phyloP scores from a whole-genome alignment of 2,329 filamentous ascomycete species.

The Elsinoe necatrix region DNA sequence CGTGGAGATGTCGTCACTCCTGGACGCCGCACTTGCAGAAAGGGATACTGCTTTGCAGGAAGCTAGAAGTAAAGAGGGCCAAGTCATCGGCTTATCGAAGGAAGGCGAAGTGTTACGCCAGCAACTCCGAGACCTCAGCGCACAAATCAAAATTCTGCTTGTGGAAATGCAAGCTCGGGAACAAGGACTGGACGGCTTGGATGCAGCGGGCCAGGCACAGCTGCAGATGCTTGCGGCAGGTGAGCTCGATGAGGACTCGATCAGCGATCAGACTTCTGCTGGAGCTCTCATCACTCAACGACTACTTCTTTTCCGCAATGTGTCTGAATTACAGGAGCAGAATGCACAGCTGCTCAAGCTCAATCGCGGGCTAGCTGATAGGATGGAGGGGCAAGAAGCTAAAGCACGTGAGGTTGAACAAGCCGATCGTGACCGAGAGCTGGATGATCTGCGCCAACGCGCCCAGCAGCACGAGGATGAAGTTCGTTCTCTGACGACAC shows the following conservation, averaged over 20 bases:
- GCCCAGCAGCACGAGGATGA: slow-evolving; percentile 77
- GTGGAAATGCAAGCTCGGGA: slow-evolving; percentile 79
- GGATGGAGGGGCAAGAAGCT: slow-evolving; percentile 87
- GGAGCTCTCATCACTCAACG: slow-evolving; percentile 83
- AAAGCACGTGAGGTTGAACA: slow-evolving; percentile 48
- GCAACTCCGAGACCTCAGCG: slow-evolving; percentile 80
- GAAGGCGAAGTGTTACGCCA: slow-evolving; percentile 75
- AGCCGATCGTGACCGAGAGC: slow-evolving; percentile 54
- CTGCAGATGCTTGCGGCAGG: slow-evolving; percentile 71
- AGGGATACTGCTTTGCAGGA: slow-evolving; percentile 71
- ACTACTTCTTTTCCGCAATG: slow-evolving; percentile 79
- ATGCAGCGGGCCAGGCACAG: slow-evolving; percentile 62
- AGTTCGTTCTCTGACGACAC: slow-evolving; percentile 68
- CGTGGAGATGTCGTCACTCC: slow-evolving; percentile 65
- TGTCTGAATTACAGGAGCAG: slow-evolving; percentile 76
- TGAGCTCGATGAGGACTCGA: slow-evolving; percentile 60
- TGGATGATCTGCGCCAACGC: slow-evolving; percentile 64
- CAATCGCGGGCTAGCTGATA: slow-evolving; percentile 73
- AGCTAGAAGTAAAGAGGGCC: slow-evolving; percentile 67
- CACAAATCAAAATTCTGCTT: slow-evolving; percentile 82
- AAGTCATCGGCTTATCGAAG: slow-evolving; percentile 51
- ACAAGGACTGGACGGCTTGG: slow-evolving; percentile 64
- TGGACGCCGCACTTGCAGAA: slow-evolving; percentile 73
- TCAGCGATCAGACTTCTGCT: slow-evolving; percentile 72
- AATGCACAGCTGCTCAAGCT: slow-evolving; percentile 77